phyloP scores from a whole-genome alignment of 306 rosid genomes.

The Rosa chinensis region DNA sequence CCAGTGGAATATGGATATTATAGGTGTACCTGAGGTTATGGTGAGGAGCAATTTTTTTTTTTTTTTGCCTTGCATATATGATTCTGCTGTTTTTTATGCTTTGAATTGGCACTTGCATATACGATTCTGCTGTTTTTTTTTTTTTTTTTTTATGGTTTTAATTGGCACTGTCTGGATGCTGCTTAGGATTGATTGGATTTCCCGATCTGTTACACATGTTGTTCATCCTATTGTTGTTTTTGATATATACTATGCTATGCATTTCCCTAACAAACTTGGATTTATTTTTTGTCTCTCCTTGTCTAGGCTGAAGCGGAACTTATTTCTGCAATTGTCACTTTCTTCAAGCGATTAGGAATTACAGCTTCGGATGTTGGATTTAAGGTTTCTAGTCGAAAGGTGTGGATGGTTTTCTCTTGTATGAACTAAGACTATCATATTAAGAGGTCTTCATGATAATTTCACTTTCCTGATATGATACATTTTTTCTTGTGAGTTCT shows the following conservation, averaged over 20 bases:
- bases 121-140: too few relatives aligned
- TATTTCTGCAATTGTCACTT: slow-evolving; percentile 75
- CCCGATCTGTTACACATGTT: background rate
- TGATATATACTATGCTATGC: background rate
- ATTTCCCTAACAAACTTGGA: slow-evolving; percentile 11
- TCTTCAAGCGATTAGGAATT: slow-evolving; percentile 83
- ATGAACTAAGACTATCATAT: background rate
- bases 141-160: background rate
- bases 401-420: slow-evolving; percentile 28
- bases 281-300: slow-evolving; percentile 12
- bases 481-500: slow-evolving; percentile 6
- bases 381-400: slow-evolving; percentile 98
- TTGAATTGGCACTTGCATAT: too few relatives aligned
- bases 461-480: slow-evolving; percentile 1
- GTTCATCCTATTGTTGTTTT: background rate
- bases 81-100: too few relatives aligned
- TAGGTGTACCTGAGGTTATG: slow-evolving; percentile 87
- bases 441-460: background rate
- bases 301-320: slow-evolving; percentile 95
- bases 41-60: slow-evolving; percentile 32
- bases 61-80: too few relatives aligned
- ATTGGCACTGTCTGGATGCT: too few relatives aligned
- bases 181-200: background rate
- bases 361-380: slow-evolving; percentile 92
- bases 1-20: slow-evolving; percentile 97